Percentiles rank a stretch among this genome's conserved stretches.
Evolutionary conservation across 2,329 filamentous ascomycete genomes (phyloP).

Genomic region (Myriosclerotinia curreyana): DNA sequence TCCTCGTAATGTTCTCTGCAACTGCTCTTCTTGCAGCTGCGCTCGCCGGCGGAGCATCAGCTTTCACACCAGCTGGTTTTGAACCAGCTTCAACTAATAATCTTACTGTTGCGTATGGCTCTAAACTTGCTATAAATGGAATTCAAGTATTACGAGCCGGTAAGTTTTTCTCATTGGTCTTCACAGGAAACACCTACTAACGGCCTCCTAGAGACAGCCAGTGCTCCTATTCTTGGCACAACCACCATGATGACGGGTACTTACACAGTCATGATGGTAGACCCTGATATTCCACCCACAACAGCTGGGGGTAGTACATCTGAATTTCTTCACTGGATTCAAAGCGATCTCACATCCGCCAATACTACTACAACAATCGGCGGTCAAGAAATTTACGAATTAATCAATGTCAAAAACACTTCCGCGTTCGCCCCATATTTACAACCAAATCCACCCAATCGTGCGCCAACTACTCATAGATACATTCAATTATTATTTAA

Average conservation of each 20-base stretch:
- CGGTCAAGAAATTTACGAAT: conserved; percentile 30
- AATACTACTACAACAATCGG: conserved; percentile 29
- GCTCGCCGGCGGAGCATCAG: conserved; percentile 32
- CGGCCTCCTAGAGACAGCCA: conserved; percentile 25
- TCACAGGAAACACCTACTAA: conserved; percentile 14
- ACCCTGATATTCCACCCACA: conserved; percentile 34
- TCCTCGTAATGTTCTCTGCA: conserved; percentile 28
- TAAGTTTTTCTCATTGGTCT: conserved; percentile 12
- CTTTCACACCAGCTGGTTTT: conserved; percentile 35
- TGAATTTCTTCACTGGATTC: conserved; percentile 38
- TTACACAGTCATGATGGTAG: conserved; percentile 37
- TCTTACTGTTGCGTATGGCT: conserved; percentile 33
- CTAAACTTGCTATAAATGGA: conserved; percentile 32
- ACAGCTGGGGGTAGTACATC: conserved; percentile 27
- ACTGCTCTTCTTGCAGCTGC: conserved; percentile 29
- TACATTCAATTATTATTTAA: conserved; percentile 36
- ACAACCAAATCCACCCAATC: conserved; percentile 32
- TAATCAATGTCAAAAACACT: conserved; percentile 29
- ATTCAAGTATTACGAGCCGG: conserved; percentile 31
- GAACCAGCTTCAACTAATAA: conserved; percentile 30
- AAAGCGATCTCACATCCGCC: conserved; percentile 32
- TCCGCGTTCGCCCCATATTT: conserved; percentile 32
- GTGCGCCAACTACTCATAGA: conserved; percentile 32
- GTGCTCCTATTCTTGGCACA: conserved; percentile 32
- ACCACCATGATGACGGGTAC: conserved; percentile 28